These are phyloP conservation scores for Pseudopyrenochaeta lycopersici DNA, from an alignment of 2,329 filamentous ascomycete genomes.

Conservation along the genomic window DNA sequence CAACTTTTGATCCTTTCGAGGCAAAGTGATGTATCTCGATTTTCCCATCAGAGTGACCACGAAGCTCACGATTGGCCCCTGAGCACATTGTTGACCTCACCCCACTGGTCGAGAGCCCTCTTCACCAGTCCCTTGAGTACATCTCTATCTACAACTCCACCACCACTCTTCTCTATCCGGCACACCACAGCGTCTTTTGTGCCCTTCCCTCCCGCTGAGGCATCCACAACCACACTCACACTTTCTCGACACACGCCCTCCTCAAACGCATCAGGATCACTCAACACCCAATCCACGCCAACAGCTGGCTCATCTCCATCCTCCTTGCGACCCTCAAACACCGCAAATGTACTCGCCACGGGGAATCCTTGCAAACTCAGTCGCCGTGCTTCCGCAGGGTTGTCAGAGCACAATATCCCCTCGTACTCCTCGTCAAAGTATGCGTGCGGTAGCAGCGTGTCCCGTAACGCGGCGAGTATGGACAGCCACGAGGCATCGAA, in stretches of 20 bases:
- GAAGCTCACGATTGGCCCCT: conserved; percentile 13
- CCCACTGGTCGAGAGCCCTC: conserved; percentile 71
- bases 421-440: conserved; percentile 86
- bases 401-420: conserved; percentile 76
- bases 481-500: conserved; percentile 92
- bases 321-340: conserved; percentile 66
- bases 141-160: conserved; percentile 71
- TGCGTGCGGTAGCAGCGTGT: conserved; percentile 80
- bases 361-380: conserved; percentile 73
- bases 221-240: conserved; percentile 84
- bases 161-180: conserved; percentile 87
- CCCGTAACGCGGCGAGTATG: conserved; percentile 78
- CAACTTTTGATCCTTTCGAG: too few relatives aligned
- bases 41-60: background rate
- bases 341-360: conserved; percentile 77
- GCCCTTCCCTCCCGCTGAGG: conserved; percentile 66
- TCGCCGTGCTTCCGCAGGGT: conserved; percentile 61
- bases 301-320: conserved; percentile 44
- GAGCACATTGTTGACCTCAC: conserved; percentile 58
- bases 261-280: conserved; percentile 90
- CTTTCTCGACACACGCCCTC: conserved; percentile 83
- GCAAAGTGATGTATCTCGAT: too few relatives aligned
- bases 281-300: conserved; percentile 72
- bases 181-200: conserved; percentile 70
- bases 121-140: conserved; percentile 68